Conservation (phyloP, 1,139 yeast genomes). For the Yamadazyma friedrichii region DNA sequence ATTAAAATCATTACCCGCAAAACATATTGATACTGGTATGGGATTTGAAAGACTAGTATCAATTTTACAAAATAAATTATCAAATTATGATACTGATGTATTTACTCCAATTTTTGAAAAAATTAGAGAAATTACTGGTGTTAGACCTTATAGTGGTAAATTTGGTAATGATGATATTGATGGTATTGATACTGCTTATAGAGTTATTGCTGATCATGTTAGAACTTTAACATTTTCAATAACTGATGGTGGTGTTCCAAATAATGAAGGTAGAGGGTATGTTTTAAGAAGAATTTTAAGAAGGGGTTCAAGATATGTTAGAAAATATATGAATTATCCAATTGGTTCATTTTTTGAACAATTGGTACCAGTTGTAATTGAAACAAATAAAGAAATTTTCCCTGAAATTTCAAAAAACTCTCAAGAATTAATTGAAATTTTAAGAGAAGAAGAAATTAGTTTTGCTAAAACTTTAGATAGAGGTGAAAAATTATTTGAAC, state of each 20-base stretch:
- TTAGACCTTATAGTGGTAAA: constrained; percentile 85
- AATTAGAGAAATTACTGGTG: constrained; percentile 91
- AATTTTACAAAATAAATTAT: constrained; percentile 81
- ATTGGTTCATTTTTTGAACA: constrained; percentile 91
- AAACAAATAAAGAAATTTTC: constrained; percentile 82
- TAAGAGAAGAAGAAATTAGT: constrained; percentile 93
- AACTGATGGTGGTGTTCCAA: constrained; percentile 99
- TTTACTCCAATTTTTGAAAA: constrained; percentile 81
- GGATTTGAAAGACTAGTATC: constrained; percentile 98
- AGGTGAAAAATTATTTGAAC: constrained; percentile 95
- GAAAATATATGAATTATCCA: constrained; percentile 94
- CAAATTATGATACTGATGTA: constrained; percentile 97
- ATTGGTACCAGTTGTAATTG: constrained; percentile 89
- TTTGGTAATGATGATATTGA: constrained; percentile 91
- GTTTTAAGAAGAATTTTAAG: constrained; percentile 94
- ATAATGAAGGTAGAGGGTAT: constrained; percentile 98
- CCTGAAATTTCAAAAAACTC: constrained; percentile 82
- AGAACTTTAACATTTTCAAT: constrained; percentile 95
- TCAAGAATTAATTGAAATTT: constrained; percentile 78
- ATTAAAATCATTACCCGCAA: constrained; percentile 80
- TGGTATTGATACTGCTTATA: constrained; percentile 96
- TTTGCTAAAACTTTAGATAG: constrained; percentile 95
- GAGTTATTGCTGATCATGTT: constrained; percentile 97
- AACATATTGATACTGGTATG: constrained; percentile 97
- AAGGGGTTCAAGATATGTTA: constrained; percentile 96